Base-by-base conservation (phyloP, 1,284 basidiomycete species). In the Vanrija sp. region DNA sequence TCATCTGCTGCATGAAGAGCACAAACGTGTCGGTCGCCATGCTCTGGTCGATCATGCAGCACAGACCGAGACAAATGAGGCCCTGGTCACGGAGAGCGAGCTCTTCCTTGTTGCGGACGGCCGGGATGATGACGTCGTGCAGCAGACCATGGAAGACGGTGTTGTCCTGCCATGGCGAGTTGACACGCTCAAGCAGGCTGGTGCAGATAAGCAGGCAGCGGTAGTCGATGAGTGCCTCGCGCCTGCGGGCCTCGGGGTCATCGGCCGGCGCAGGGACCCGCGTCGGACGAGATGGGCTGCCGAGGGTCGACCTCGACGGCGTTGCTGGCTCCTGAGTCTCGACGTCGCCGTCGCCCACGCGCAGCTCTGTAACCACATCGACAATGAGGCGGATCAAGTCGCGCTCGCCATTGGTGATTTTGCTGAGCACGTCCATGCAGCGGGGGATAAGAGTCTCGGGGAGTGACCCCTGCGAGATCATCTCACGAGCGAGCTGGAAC, bases 361-460 rank as follows among this genome's bases (percentile, higher is more conserved):
- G 82, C 15, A 95, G 80, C 58, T 91, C 89, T 51, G 93, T 88
- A 3, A 97, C 86, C 21, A 96, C 86, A 67, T 98, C 95, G 21
- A 98, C 94, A 3, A 97, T 86, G 28, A 98, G 85, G 2, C 91
- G 86, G 71, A 98, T 92, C 48, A 98, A 83, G 71, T 98, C 95
- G 12, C 87, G 81, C 76, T 98, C 94, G 29, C 84, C 87, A 4
- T 88, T 83, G 29, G 88, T 86, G 38, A 97, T 86, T 66, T 86
- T 87, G 61, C 87, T 84, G 46, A 98, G 79, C 10, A 98, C 86
- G 68, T 98, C 95, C 45, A 97, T 79, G 71, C 89, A 92, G 9
- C 81, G 82, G 7, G 89, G 83, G 46, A 97, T 86, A 38, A 98
- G 81, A 3, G 81, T 78, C 39, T 88, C 85, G 0, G 94, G 93